Conservation (phyloP, 225 moss, liverwort and hornwort species). For the Straminergon stramineum region DNA sequence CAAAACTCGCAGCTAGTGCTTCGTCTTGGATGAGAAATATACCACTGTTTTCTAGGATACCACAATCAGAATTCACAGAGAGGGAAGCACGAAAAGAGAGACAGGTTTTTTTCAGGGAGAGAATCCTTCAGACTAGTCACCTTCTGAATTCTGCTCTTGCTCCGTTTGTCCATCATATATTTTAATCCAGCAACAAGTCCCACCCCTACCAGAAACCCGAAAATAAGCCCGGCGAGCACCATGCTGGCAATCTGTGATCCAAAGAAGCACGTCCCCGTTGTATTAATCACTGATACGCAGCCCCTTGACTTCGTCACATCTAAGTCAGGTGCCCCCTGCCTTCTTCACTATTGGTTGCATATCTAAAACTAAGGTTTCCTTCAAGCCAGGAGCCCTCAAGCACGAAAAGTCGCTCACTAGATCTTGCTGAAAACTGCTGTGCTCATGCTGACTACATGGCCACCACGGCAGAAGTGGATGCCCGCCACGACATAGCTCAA, state of each 20-base stretch:
- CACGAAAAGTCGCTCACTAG: neutral
- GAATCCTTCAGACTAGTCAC: neutral
- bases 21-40: neutral
- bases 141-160: conserved; percentile 33
- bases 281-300: neutral
- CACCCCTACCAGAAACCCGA: conserved; percentile 48
- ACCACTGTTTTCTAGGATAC: neutral
- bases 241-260: conserved; percentile 14
- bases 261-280: neutral
- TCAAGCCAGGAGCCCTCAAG: neutral
- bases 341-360: conserved; percentile 10
- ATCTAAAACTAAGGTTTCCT: neutral
- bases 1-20: neutral
- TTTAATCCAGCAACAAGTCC: conserved; percentile 41
- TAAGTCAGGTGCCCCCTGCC: conserved; percentile 4
- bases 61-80: neutral
- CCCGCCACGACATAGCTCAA: neutral
- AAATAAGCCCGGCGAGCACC: conserved; percentile 43
- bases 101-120: neutral
- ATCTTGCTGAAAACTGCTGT: neutral
- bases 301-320: neutral
- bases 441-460: neutral
- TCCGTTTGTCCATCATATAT: conserved; percentile 26
- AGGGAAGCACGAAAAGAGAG: neutral
- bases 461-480: neutral